phyloP scores from a whole-genome alignment of 2,329 filamentous ascomycete species.

The Drechslerella dactyloides region DNA sequence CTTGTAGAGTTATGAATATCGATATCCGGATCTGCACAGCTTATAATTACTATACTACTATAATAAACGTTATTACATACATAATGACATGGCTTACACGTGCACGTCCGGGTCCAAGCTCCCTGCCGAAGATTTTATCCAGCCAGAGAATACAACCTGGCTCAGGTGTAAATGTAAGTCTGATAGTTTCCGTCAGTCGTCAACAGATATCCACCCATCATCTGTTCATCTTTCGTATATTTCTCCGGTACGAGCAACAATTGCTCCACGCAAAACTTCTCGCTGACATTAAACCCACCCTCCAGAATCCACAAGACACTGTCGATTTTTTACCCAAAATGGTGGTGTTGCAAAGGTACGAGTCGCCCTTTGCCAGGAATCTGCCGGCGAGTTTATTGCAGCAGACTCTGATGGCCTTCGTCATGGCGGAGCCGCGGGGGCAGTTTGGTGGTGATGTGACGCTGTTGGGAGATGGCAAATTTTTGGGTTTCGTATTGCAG shows the following conservation, averaged over 20 bases:
- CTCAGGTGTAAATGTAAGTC: slow-evolving; percentile 9
- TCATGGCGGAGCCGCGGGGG: background rate
- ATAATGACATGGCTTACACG: too few species aligned
- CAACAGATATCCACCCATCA: slow-evolving; percentile 2
- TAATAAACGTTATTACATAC: too few species aligned
- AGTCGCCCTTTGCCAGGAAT: slow-evolving; percentile 9
- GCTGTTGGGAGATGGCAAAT: background rate
- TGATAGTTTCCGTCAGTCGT: slow-evolving; percentile 7
- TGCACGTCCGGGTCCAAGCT: too few species aligned
- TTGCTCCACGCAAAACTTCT: background rate
- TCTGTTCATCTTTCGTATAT: background rate
- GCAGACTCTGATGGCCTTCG: background rate
- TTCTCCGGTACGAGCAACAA: background rate
- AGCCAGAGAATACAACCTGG: too few species aligned
- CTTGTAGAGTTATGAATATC: too few species aligned
- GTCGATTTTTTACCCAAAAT: background rate
- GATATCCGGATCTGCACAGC: too few species aligned
- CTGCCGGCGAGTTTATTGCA: slow-evolving; percentile 1
- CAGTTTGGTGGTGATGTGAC: background rate
- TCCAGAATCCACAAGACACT: slow-evolving; percentile 4
- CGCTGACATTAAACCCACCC: slow-evolving; percentile 10
- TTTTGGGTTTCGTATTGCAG: slow-evolving; percentile 6
- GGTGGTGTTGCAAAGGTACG: slow-evolving; percentile 10
- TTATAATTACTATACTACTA: too few species aligned
- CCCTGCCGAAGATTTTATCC: too few species aligned